Base-by-base conservation (phyloP, 352 stramenopile species). In the Globisporangium radiosum region DNA sequence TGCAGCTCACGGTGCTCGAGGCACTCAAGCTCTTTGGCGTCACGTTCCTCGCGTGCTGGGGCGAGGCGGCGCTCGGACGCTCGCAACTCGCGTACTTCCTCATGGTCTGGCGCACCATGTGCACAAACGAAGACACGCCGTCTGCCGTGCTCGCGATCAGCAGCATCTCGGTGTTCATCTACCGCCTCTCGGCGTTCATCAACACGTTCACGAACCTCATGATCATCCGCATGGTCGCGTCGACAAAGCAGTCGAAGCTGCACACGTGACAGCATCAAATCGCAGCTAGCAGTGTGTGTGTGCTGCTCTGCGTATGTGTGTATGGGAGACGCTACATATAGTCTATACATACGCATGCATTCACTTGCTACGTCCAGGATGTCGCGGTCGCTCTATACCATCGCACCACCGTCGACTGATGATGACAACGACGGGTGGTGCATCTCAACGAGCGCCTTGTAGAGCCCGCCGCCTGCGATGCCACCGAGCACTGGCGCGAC, bases 141-240 rank as follows among this genome's bases (percentile, higher is more conserved):
- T 60, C 71, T 0, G 68, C 75, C 14, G 59, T 76, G 19, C 52
- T 88, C 2, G 72, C 72, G 25, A 70, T 89, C 52, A 51, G 61
- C 0, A 73, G 69, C 0, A 58, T 85, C 47, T 66, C 69, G 52
- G 56, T 85, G 15, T n/a, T 90, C 15, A 59, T 88, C 37, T 62
- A 61, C 42, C 71, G 80, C 17, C 47, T 89, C 33, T 52, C 72
- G 19, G 71, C 78, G 7, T 43, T 87, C 47, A 63, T 70, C 19
- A 85, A 81, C 56, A 72, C 64, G 19, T 55, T 72, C 15, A 87
- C 69, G 36, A 87, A 88, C 56, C 53, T 89, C 39, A 68, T 85
- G 65, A 60, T 90, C 19, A 64, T 88, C 25, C 73, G 78, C 39
- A 81, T 88, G 62, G 70, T 87, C 42, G 69, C 80, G 0, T 66